phyloP scores from a whole-genome alignment of 371 early-diverging fungal genomes.

The Cokeromyces recurvatus region DNA sequence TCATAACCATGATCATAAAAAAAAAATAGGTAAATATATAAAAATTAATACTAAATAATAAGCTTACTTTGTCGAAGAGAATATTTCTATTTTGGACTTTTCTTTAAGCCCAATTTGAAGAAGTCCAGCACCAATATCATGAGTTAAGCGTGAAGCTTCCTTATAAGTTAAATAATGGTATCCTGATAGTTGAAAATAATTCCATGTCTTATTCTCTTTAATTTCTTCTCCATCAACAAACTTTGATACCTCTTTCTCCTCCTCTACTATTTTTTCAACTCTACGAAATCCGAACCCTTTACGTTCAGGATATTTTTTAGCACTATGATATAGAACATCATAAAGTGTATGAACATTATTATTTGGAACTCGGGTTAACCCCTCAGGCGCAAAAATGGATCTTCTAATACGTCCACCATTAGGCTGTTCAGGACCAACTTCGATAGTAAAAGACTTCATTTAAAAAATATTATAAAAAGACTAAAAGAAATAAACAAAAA shows the following conservation, averaged over 20 bases:
- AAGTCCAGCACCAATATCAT: slow-evolving; percentile 63
- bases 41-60: background rate
- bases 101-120: slow-evolving; percentile 58
- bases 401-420: slow-evolving; percentile 53
- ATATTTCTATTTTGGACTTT: slow-evolving; percentile 66
- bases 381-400: slow-evolving; percentile 43
- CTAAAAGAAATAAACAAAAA: background rate
- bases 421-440: slow-evolving; percentile 45
- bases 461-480: background rate
- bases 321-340: slow-evolving; percentile 56
- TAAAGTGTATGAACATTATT: slow-evolving; percentile 61
- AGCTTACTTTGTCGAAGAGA: slow-evolving; percentile 72
- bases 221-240: slow-evolving; percentile 57
- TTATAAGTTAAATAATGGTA: slow-evolving; percentile 67
- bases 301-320: slow-evolving; percentile 38
- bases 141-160: slow-evolving; percentile 48
- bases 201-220: slow-evolving; percentile 78
- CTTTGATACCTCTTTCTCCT: slow-evolving; percentile 74
- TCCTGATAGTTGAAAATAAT: slow-evolving; percentile 64
- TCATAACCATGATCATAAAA: too few species aligned
- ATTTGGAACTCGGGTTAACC: slow-evolving; percentile 42
- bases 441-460: slow-evolving; percentile 32
- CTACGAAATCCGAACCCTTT: slow-evolving; percentile 66
- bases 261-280: slow-evolving; percentile 61
- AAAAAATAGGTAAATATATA: background rate